Percentiles rank a stretch among this genome's conserved stretches.
Conservation (phyloP, 1,284 basidiomycete genomes). For the Ceratobasidium sp. region DNA sequence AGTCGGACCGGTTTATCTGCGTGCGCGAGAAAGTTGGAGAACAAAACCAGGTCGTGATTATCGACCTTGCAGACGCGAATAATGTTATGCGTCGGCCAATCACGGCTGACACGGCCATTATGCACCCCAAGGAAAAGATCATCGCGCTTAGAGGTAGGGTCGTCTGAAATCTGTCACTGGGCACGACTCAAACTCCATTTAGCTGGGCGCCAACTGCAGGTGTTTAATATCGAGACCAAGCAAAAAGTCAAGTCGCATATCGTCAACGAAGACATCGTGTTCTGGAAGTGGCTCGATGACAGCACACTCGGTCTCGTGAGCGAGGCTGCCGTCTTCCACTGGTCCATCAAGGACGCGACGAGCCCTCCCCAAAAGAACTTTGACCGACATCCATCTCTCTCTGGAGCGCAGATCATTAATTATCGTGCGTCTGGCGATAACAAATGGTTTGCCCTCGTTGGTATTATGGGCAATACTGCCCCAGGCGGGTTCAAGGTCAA, state of each 20-base stretch:
- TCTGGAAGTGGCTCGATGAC: slow-evolving; percentile 98
- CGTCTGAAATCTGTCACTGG: slow-evolving; percentile 12
- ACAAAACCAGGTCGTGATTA: slow-evolving; percentile 95
- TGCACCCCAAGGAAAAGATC: slow-evolving; percentile 98
- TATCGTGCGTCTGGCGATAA: slow-evolving; percentile 92
- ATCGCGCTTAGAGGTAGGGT: slow-evolving; percentile 90
- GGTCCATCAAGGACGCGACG: slow-evolving; percentile 79
- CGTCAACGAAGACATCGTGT: slow-evolving; percentile 93
- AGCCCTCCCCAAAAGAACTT: slow-evolving; percentile 89
- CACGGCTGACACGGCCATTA: slow-evolving; percentile 96
- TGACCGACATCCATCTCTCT: slow-evolving; percentile 94
- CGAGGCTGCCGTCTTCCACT: slow-evolving; percentile 92
- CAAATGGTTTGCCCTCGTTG: slow-evolving; percentile 97
- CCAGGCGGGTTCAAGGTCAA: slow-evolving; percentile 97
- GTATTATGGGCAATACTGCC: slow-evolving; percentile 92
- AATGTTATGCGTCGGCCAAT: slow-evolving; percentile 97
- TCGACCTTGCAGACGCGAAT: slow-evolving; percentile 94
- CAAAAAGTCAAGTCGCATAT: slow-evolving; percentile 96
- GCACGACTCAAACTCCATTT: slow-evolving; percentile 1
- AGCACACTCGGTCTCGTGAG: slow-evolving; percentile 95
- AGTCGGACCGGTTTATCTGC: slow-evolving; percentile 56
- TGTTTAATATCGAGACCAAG: slow-evolving; percentile 98
- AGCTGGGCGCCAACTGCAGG: slow-evolving; percentile 92
- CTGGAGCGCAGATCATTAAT: slow-evolving; percentile 97
- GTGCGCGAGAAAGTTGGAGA: slow-evolving; percentile 88